Evolutionary conservation across 2,329 filamentous ascomycete genomes (phyloP).

Genomic region (Lithohypha guttulata): DNA sequence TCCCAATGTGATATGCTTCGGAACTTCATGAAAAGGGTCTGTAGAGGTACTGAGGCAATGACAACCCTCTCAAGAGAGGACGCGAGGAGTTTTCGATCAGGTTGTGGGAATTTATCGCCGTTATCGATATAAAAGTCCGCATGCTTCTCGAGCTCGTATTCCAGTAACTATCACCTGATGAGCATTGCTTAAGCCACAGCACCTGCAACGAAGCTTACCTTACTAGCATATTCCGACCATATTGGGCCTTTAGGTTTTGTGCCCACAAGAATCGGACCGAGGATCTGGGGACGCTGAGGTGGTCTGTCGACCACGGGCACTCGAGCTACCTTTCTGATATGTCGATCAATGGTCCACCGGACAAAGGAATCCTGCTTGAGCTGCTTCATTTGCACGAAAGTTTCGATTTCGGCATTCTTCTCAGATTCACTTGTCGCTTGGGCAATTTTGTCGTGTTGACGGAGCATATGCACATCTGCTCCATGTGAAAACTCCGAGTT

Average conservation of each 20-base stretch:
- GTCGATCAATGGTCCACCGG: constrained; percentile 13
- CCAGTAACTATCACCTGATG: constrained; percentile 1
- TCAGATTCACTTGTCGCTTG: constrained; percentile 1
- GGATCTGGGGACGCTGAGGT: background rate
- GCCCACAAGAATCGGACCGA: too few species aligned
- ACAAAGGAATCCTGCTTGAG: constrained; percentile 13
- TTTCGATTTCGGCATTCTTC: constrained; percentile 3
- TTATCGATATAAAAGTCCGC: constrained; percentile 5
- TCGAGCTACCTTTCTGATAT: constrained; percentile 13
- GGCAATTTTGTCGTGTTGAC: constrained; percentile 9
- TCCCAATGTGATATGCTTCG: constrained; percentile 11
- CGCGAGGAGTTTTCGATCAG: constrained; percentile 6
- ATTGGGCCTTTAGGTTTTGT: too few species aligned
- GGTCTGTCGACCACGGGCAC: background rate
- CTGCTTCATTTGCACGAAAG: constrained; percentile 12
- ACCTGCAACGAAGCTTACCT: too few species aligned
- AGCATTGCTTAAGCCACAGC: background rate
- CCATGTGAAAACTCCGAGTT: constrained; percentile 12
- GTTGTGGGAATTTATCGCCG: background rate
- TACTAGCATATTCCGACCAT: too few species aligned
- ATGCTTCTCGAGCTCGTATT: constrained; percentile 6
- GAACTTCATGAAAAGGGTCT: constrained; percentile 10
- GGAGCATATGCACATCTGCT: constrained; percentile 10
- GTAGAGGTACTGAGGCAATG: constrained; percentile 10
- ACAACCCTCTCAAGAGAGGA: constrained; percentile 11